These are phyloP conservation scores for Blastobotrys robertii DNA, from an alignment of 805 yeast genomes.

Conservation along the genomic window DNA sequence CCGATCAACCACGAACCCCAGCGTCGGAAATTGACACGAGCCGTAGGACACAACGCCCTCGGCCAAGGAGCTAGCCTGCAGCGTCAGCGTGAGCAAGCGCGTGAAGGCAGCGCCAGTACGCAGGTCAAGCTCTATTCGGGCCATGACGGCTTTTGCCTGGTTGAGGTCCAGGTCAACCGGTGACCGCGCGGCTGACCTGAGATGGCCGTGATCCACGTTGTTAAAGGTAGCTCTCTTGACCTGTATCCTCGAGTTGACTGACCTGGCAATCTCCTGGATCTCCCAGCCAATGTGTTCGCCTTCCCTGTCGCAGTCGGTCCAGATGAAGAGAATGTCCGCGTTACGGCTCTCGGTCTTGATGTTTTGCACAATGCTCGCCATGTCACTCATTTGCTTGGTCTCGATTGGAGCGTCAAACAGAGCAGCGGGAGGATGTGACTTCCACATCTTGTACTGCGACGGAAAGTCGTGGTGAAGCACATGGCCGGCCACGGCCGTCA, in stretches of 20 bases:
- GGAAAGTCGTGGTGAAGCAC: slow-evolving; percentile 58
- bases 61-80: slow-evolving; percentile 12
- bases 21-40: slow-evolving; percentile 90
- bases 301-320: slow-evolving; percentile 98
- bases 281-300: slow-evolving; percentile 92
- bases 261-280: slow-evolving; percentile 58
- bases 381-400: slow-evolving; percentile 34
- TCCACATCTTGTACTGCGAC: slow-evolving; percentile 41
- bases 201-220: slow-evolving; percentile 69
- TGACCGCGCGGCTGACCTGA: slow-evolving; percentile 60
- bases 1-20: slow-evolving; percentile 93
- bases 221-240: slow-evolving; percentile 77
- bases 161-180: slow-evolving; percentile 56
- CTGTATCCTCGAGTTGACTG: slow-evolving; percentile 32
- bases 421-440: slow-evolving; percentile 49
- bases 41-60: slow-evolving; percentile 65
- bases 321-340: slow-evolving; percentile 66
- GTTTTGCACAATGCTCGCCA: slow-evolving; percentile 47
- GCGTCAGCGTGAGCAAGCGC: slow-evolving; percentile 52
- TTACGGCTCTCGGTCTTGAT: slow-evolving; percentile 54
- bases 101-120: slow-evolving; percentile 88
- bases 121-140: slow-evolving; percentile 79
- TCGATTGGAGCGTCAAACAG: slow-evolving; percentile 61
- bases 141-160: slow-evolving; percentile 74
- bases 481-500: slow-evolving; percentile 93